Percentiles rank a stretch among this genome's conserved stretches.
These are phyloP conservation scores for Rhododendron simsii DNA, from an alignment of 148 eudicot genomes.

Conservation along the genomic window DNA sequence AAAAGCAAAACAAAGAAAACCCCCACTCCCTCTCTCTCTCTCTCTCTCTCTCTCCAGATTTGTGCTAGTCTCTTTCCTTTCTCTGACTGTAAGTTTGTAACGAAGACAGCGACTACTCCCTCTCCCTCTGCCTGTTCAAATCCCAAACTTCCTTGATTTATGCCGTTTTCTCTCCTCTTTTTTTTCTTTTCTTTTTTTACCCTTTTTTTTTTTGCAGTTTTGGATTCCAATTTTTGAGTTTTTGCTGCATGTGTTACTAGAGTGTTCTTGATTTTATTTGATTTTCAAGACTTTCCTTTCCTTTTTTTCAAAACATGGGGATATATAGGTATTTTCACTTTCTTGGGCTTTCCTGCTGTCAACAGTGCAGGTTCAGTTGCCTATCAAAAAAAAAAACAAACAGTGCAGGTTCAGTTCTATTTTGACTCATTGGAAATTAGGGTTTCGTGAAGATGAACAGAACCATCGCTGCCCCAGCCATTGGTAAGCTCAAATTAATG, in stretches of 20 bases:
- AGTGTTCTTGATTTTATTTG: not conserved
- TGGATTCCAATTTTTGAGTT: not conserved
- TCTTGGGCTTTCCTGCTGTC: not conserved
- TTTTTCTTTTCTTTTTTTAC: not conserved
- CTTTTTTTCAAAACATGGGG: not conserved
- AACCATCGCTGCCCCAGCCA: not conserved
- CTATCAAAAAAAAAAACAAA: no score
- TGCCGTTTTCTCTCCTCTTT: not conserved
- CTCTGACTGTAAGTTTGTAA: conserved; percentile 28
- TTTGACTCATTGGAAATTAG: not conserved
- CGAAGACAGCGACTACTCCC: conserved; percentile 26
- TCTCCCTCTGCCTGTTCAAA: conserved; percentile 8
- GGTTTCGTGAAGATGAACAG: conserved; percentile 2
- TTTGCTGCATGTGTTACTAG: not conserved
- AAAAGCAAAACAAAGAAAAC: not conserved
- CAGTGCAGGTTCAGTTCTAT: not conserved
- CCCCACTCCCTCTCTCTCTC: not conserved
- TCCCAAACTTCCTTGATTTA: conserved; percentile 9
- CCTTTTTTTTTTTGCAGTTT: not conserved
- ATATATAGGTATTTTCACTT: not conserved
- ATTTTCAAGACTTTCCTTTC: not conserved
- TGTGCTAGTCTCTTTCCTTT: conserved; percentile 6
- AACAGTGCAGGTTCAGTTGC: not conserved
- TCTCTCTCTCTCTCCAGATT: conserved; percentile 6
- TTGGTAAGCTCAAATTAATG: not conserved